phyloP scores from a whole-genome alignment of 2,329 filamentous ascomycete genomes.

The Colletotrichum ledebouriae region DNA sequence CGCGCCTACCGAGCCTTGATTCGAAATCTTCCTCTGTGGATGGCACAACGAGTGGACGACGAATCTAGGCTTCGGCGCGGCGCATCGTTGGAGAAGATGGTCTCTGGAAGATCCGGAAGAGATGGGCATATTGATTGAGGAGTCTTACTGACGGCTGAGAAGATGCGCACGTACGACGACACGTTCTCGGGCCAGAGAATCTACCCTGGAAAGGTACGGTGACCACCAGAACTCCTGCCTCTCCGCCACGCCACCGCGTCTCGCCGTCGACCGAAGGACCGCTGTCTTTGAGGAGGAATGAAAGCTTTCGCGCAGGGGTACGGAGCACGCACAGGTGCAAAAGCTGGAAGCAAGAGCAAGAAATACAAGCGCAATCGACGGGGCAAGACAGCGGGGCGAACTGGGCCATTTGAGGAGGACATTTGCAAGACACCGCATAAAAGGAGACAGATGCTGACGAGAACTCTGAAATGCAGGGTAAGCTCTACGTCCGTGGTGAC shows the following conservation, averaged over 20 bases:
- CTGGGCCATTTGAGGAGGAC: neutral
- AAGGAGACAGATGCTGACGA: constrained; percentile 46
- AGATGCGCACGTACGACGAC: constrained; percentile 78
- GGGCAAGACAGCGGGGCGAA: neutral
- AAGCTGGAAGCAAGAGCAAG: neutral
- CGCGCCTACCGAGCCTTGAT: constrained; percentile 18
- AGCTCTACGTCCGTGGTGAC: constrained; percentile 99
- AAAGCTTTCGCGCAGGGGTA: neutral
- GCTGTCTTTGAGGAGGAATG: neutral
- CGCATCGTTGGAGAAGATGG: constrained; percentile 7
- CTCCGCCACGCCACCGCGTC: neutral
- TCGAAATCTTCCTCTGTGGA: constrained; percentile 2
- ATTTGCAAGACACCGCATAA: neutral
- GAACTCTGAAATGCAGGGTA: constrained; percentile 76
- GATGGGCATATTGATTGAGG: neutral
- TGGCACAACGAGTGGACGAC: neutral
- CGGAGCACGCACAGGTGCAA: neutral
- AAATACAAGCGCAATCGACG: constrained; percentile 17
- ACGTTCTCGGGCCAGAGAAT: constrained; percentile 76
- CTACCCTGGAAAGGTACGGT: constrained; percentile 76
- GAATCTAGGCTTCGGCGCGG: neutral
- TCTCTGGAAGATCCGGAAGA: neutral
- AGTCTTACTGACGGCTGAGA: constrained; percentile 49
- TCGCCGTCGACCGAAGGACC: constrained; percentile 28
- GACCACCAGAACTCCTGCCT: constrained; percentile 16